These are phyloP conservation scores for Patellifolia procumbens DNA, from an alignment of 179 eudicot species.

Conservation along the genomic window DNA sequence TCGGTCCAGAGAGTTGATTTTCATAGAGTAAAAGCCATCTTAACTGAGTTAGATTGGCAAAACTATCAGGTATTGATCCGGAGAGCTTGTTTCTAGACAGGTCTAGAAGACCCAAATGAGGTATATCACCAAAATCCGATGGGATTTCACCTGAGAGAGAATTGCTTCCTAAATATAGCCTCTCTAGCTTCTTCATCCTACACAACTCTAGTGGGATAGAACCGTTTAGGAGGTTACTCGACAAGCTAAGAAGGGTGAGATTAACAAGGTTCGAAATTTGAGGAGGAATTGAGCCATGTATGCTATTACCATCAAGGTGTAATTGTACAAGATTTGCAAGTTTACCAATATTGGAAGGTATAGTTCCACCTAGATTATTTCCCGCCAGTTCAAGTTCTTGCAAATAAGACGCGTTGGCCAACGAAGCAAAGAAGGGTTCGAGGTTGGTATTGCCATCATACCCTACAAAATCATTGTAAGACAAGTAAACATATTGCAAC, in stretches of 20 bases:
- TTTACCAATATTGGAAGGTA: constrained; percentile 54
- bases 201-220: constrained; percentile 58
- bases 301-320: constrained; percentile 63
- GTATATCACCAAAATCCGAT: constrained; percentile 50
- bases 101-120: constrained; percentile 73
- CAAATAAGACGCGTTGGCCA: constrained; percentile 57
- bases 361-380: constrained; percentile 57
- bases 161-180: constrained; percentile 65
- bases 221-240: constrained; percentile 62
- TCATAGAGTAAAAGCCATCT: constrained; percentile 54
- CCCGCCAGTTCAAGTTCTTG: constrained; percentile 79
- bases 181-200: constrained; percentile 53
- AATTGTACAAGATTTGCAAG: constrained; percentile 59
- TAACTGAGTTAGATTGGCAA: constrained; percentile 59
- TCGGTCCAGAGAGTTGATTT: constrained; percentile 66
- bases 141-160: constrained; percentile 67
- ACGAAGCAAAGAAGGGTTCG: constrained; percentile 57
- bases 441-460: constrained; percentile 65
- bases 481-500: constrained; percentile 61
- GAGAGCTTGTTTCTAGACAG: constrained; percentile 62
- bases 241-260: constrained; percentile 67
- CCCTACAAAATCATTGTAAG: constrained; percentile 67
- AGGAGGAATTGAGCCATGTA: constrained; percentile 67
- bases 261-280: constrained; percentile 60
- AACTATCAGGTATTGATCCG: constrained; percentile 63